These are phyloP conservation scores for Talaromyces sp. DNA, from an alignment of 2,329 filamentous ascomycete species.

Conservation along the genomic window DNA sequence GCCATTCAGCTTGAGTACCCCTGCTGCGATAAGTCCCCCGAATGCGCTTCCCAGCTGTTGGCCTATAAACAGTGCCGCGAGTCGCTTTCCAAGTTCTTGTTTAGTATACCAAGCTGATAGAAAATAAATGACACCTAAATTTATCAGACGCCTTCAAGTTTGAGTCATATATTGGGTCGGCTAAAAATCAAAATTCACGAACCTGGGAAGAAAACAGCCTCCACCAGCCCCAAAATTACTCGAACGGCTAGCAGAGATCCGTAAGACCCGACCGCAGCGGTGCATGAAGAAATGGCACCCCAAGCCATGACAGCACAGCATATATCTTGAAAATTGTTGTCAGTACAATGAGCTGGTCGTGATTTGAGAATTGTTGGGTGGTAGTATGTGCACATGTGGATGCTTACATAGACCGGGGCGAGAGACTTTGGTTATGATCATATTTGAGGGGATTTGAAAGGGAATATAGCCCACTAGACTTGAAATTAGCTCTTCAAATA, in stretches of 20 bases:
- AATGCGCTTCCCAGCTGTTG: slow-evolving; percentile 16
- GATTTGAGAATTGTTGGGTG: no score
- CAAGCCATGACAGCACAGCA: slow-evolving; percentile 20
- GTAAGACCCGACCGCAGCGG: slow-evolving; percentile 13
- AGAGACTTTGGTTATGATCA: slow-evolving; percentile 45
- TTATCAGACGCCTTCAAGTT: neutral
- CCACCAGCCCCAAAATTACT: slow-evolving; percentile 38
- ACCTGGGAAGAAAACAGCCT: slow-evolving; percentile 60
- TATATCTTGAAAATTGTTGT: slow-evolving; percentile 6
- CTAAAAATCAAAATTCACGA: neutral
- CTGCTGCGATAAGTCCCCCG: slow-evolving; percentile 16
- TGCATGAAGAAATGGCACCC: slow-evolving; percentile 19
- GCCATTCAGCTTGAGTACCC: slow-evolving; percentile 8
- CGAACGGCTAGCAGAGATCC: slow-evolving; percentile 34
- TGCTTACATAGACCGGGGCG: slow-evolving; percentile 9
- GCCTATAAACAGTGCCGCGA: slow-evolving; percentile 42
- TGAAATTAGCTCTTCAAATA: neutral
- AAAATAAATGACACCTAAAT: slow-evolving; percentile 58
- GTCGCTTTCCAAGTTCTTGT: slow-evolving; percentile 50
- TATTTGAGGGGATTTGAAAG: slow-evolving; percentile 42
- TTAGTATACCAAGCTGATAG: slow-evolving; percentile 70
- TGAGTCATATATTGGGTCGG: neutral
- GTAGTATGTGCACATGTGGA: neutral
- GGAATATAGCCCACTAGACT: slow-evolving; percentile 7
- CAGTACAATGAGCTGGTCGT: no score